Evolutionary conservation across 23 red algal genomes (phyloP).

Genomic region (Chondrus crispus): DNA sequence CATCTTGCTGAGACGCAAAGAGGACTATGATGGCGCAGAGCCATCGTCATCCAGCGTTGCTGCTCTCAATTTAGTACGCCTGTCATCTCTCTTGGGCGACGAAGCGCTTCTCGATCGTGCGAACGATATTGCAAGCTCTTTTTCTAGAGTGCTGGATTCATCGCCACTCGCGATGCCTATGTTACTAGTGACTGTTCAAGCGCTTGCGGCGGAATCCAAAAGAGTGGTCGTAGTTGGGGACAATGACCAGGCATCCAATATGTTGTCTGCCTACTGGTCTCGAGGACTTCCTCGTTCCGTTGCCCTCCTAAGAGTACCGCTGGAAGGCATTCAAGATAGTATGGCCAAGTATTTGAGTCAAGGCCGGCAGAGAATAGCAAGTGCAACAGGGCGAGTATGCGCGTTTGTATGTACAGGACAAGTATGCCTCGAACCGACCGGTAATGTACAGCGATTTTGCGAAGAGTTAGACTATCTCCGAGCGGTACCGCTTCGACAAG

Average conservation of each 20-base stretch:
- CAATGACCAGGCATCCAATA: slow-evolving; percentile 46
- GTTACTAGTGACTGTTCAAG: slow-evolving; percentile 42
- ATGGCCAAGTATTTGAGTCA: slow-evolving; percentile 25
- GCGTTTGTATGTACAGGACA: slow-evolving; percentile 67
- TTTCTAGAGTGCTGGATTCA: slow-evolving; percentile 34
- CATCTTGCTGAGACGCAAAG: slow-evolving; percentile 66
- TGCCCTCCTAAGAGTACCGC: slow-evolving; percentile 33
- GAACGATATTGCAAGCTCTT: slow-evolving; percentile 30
- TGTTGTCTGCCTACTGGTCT: slow-evolving; percentile 46
- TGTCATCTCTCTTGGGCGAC: slow-evolving; percentile 63
- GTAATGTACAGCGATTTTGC: slow-evolving; percentile 27
- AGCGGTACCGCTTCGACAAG: no score
- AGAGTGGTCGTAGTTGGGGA: slow-evolving; percentile 62
- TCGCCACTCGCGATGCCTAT: slow-evolving; percentile 71
- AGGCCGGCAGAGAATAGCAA: neutral
- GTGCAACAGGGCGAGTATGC: neutral
- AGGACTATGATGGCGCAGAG: slow-evolving; percentile 84
- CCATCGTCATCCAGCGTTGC: slow-evolving; percentile 61
- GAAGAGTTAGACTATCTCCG: slow-evolving; percentile 37
- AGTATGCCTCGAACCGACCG: slow-evolving; percentile 64
- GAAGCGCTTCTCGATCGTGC: neutral
- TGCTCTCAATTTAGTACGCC: slow-evolving; percentile 60
- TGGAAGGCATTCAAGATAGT: neutral
- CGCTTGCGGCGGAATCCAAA: neutral
- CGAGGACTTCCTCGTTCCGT: slow-evolving; percentile 42